Conservation (phyloP, 1,284 basidiomycete species). For the Trametes sp. region DNA sequence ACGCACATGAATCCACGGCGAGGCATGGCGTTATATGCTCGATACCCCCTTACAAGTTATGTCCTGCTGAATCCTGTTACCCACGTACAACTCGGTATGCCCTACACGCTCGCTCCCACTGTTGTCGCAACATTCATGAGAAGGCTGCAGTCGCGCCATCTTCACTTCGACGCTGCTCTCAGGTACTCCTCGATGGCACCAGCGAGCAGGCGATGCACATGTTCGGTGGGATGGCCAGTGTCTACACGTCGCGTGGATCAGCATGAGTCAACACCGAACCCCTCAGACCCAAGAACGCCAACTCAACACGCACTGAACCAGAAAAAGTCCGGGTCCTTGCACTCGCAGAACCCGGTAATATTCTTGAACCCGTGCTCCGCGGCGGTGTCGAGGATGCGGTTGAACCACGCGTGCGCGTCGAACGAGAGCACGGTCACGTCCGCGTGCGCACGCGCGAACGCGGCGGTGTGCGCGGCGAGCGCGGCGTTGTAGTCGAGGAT, state of each 20-base stretch:
- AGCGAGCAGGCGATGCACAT: constrained; percentile 55
- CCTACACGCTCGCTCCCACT: not conserved
- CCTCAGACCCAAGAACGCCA: no score
- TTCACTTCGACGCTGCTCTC: constrained; percentile 24
- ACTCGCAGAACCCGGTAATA: constrained; percentile 62
- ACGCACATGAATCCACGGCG: constrained; percentile 17
- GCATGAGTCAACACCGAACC: no score
- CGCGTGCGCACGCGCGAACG: constrained; percentile 48
- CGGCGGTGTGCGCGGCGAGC: constrained; percentile 44
- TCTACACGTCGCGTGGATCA: constrained; percentile 39
- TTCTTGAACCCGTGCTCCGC: constrained; percentile 54
- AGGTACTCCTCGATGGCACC: constrained; percentile 51
- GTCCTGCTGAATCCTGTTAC: no score
- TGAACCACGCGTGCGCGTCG: constrained; percentile 60
- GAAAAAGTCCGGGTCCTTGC: constrained; percentile 55
- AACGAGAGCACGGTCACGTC: constrained; percentile 54
- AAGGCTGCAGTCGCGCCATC: not conserved
- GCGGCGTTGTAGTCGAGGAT: constrained; percentile 52
- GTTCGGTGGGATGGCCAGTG: constrained; percentile 57
- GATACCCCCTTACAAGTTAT: constrained; percentile 22
- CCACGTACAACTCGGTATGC: no score
- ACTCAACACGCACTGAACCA: constrained; percentile 62
- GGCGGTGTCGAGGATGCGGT: constrained; percentile 51
- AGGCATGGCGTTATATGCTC: constrained; percentile 23
- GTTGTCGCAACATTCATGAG: not conserved